Evolutionary conservation across 805 yeast species (phyloP), one percentile per base, ranked within the genome.

Genomic region (Ogataea polymorpha): DNA sequence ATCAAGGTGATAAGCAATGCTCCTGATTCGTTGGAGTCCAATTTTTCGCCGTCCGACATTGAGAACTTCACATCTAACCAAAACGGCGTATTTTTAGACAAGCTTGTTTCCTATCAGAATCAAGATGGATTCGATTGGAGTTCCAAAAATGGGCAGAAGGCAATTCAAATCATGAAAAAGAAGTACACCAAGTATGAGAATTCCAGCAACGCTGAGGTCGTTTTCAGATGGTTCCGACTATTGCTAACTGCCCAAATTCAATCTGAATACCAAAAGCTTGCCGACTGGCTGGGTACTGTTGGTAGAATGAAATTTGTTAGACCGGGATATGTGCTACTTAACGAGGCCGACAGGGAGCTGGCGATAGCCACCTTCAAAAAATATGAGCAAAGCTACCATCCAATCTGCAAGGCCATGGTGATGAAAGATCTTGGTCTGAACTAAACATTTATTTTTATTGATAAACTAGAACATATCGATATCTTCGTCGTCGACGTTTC

Each of bases 291-390:
- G 41, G 95, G 91, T 10, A 80, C 90, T 2, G 93, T 89, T 16
- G 96, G 96, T 15, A 77, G 96, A 70, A 89, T 89, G 96, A 89
- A 89, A 67, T 89, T 82, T 58, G 96, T 86, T 18, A 76, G 96
- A 62, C 96, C 96, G 23, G 87, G 93, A 4, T 88, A 79, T 65
- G 72, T 78, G 32, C 65, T 81, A 45, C 69, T 89, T 47, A 75
- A 78, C 55, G 55, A 65, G 6, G 91, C 82, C 17, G 84, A 86
- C 61, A 76, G 75, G 32, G 68, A 71, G 12, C 67, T 82, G 48
- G 96, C 96, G 0, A 54, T 80, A 11, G 57, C 56, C 3, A 86
- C 90, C 5, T 89, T 85, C 65, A 66, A 67, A 35, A 73, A 73
- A 58, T 73, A 71, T 56, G 77, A 80, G 58, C 58, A 59, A 17